A percentile compares a stretch with the other conserved stretches of the same genome.
Conservation (phyloP, 78 protist genomes). For the slime mould (Dictyostelium discoideum) region DNA sequence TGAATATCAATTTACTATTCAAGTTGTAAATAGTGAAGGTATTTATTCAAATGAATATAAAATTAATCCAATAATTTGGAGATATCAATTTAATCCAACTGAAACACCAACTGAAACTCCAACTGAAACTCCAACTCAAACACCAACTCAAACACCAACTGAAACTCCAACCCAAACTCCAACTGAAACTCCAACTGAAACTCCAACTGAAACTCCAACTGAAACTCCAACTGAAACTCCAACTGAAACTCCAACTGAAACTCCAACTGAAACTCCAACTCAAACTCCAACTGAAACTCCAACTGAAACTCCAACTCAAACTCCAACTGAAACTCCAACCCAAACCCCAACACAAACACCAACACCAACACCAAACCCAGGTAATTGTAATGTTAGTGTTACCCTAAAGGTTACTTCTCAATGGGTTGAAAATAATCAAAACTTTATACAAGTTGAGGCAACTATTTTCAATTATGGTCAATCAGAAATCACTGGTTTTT, state of each 20-base stretch:
- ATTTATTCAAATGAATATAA: neutral
- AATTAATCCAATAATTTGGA: neutral
- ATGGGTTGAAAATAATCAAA: neutral
- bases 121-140: neutral
- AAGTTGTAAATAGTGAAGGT: neutral
- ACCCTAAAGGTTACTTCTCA: neutral
- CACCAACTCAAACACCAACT: neutral
- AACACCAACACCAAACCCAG: neutral
- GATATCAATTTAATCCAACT: neutral
- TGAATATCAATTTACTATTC: neutral
- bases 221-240: neutral
- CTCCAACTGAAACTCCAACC: neutral
- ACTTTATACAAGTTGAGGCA: neutral
- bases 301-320: neutral
- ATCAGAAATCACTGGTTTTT: neutral
- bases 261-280: neutral
- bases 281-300: neutral
- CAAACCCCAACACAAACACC: neutral
- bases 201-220: neutral
- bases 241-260: neutral
- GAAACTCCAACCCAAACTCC: neutral
- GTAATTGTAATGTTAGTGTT: neutral
- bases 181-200: neutral
- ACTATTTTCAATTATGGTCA: constrained; percentile 9
- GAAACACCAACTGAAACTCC: neutral